Base-by-base conservation (phyloP, 2,329 filamentous ascomycete genomes). In the Ceratocystis cacaofunesta region DNA sequence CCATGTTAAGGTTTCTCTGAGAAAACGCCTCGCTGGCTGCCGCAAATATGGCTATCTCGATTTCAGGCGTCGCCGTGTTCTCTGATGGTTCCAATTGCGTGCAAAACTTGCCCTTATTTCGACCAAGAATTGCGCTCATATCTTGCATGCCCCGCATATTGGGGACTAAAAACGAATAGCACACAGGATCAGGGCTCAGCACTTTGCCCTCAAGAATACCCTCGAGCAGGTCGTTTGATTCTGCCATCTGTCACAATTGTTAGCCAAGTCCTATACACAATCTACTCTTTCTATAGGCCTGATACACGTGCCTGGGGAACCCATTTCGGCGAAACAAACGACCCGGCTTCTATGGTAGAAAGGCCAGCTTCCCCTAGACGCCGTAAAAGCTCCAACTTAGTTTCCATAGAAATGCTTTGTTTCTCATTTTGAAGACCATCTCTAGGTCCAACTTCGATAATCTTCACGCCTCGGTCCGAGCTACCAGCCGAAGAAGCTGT, bases 371-470 rank as follows among this genome's bases (percentile, higher is more conserved):
- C 76, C 43, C 85, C 83, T 68, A 95, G 77, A 68, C 83, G 78
- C 69, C 86, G 80, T 48, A 95, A 88, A 64, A 95, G 75, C 69
- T 91, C 84, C 65, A 92, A 82, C 75, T 95, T 95, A 1, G 85
- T 90, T 5, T 80, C 78, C 10, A 89, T 77, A 0, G 88, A 78
- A 69, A 95, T 87, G 32, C 79, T 79, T 69, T 78, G 82, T 76
- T 88, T 88, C 77, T 94, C 88, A 72, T 94, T 95, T 73, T 95
- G 90, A 64, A 95, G 76, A n/a, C 90, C 90, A 77, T 95, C 90
- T 69, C 90, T 81, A 43, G 90, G 89, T 7, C 89, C 89, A 68
- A 95, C 90, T 77, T 95, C 90, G 68, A 94, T 86, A 48, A 95
- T 85, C 75, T 79, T 81, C 68, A 85, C 80, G 67, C 71, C 73